Percentiles rank a stretch among this genome's conserved stretches.
phyloP scores from a whole-genome alignment of 495 filamentous ascomycete species.

The Alectoria sarmentosa region DNA sequence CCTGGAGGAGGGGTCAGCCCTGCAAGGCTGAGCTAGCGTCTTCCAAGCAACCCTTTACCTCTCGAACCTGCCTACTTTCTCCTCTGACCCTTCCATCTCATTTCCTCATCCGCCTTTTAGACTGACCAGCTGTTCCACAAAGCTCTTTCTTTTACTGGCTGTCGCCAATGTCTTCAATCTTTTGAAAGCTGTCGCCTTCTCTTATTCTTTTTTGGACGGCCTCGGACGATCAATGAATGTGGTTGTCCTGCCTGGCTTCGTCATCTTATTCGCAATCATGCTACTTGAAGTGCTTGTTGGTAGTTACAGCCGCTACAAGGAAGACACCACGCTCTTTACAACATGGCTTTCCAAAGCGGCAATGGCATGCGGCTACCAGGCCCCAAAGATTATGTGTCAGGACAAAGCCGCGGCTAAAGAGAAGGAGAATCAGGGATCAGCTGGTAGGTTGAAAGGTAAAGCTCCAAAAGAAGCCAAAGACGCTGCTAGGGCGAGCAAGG shows the following conservation, averaged over 20 bases:
- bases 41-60: no score
- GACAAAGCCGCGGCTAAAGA: neutral
- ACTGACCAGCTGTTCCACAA: no score
- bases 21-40: no score
- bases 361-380: slow-evolving; percentile 11
- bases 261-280: neutral
- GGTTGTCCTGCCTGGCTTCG: neutral
- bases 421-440: neutral
- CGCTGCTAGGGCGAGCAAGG: neutral
- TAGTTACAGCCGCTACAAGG: slow-evolving; percentile 7
- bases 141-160: no score
- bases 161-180: no score
- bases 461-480: slow-evolving; percentile 11
- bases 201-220: neutral
- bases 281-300: slow-evolving; percentile 6
- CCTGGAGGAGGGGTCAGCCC: no score
- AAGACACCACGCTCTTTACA: slow-evolving; percentile 12
- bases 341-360: slow-evolving; percentile 19
- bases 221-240: neutral
- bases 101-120: no score
- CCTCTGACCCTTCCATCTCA: no score
- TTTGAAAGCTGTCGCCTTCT: neutral
- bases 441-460: slow-evolving; percentile 10
- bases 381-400: neutral
- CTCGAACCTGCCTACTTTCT: no score